phyloP scores from a whole-genome alignment of 164 flowering plant species.

The Nelumbo lutea region DNA sequence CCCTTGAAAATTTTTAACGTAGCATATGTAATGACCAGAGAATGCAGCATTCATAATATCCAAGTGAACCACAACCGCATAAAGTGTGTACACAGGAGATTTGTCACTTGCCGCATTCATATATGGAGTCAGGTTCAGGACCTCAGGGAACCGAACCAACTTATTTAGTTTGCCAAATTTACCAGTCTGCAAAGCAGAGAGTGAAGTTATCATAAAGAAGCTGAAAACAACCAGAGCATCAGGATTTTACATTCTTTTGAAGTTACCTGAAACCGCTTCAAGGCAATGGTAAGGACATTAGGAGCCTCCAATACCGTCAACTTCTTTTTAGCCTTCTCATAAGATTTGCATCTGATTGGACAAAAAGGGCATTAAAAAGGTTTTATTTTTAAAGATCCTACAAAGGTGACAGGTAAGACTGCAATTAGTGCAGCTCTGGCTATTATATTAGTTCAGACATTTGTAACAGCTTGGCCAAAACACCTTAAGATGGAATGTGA shows the following conservation, averaged over 20 bases:
- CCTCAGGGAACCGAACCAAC: slow-evolving; percentile 67
- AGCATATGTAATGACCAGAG: slow-evolving; percentile 95
- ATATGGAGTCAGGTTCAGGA: slow-evolving; percentile 67
- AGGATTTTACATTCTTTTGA: not conserved
- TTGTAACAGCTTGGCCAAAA: not conserved
- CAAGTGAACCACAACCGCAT: slow-evolving; percentile 87
- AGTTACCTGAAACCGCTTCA: slow-evolving; percentile 87
- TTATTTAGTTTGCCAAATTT: slow-evolving; percentile 93
- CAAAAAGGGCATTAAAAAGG: not conserved
- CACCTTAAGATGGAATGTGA: not conserved
- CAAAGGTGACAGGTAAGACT: not conserved
- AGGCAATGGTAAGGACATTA: slow-evolving; percentile 82
- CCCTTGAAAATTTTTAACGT: slow-evolving; percentile 59
- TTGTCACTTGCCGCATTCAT: slow-evolving; percentile 74
- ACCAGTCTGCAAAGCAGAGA: slow-evolving; percentile 59
- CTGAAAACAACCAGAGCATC: not conserved
- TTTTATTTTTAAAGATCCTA: not conserved
- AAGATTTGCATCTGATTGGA: slow-evolving; percentile 73
- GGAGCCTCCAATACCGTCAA: slow-evolving; percentile 86
- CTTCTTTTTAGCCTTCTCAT: slow-evolving; percentile 91
- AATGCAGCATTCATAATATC: slow-evolving; percentile 89
- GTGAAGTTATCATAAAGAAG: slow-evolving; percentile 8
- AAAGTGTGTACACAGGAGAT: slow-evolving; percentile 69
- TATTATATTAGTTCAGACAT: not conserved
- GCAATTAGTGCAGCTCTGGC: not conserved